Percentiles rank a stretch among this genome's conserved stretches.
Conservation (phyloP, 176 grass and related monocot species). For the Avena sativa region DNA sequence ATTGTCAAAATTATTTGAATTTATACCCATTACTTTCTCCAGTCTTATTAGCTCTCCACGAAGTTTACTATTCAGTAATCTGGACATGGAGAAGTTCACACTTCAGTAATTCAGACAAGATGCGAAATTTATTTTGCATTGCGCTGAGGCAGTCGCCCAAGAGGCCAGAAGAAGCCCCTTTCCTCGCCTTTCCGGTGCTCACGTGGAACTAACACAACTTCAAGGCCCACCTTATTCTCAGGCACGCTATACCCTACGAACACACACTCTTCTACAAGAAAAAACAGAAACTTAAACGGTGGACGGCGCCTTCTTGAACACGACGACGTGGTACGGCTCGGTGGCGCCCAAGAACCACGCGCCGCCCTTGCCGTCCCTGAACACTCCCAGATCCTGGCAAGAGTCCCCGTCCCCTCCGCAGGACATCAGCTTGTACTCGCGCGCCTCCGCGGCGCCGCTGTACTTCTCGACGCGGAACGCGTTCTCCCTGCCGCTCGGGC, state of each 20-base stretch:
- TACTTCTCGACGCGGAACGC: slow-evolving; percentile 63
- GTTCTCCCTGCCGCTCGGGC: slow-evolving; percentile 38
- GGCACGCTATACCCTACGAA: background rate
- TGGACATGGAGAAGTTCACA: too few species aligned
- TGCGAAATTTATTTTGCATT: too few species aligned
- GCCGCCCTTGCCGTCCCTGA: background rate
- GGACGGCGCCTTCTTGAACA: slow-evolving; percentile 42
- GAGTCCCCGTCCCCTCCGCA: slow-evolving; percentile 31
- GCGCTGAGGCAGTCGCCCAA: too few species aligned
- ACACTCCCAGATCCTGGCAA: slow-evolving; percentile 49
- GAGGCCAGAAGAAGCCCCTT: too few species aligned
- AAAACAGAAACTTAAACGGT: background rate
- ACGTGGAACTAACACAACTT: background rate
- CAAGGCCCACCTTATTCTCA: slow-evolving; percentile 31
- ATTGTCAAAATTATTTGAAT: too few species aligned
- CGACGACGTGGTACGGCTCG: slow-evolving; percentile 27
- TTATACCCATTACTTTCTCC: too few species aligned
- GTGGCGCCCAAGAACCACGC: slow-evolving; percentile 43
- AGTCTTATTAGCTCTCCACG: too few species aligned
- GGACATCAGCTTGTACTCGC: slow-evolving; percentile 55
- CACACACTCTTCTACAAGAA: background rate
- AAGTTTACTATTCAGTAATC: too few species aligned
- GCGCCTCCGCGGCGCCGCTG: background rate
- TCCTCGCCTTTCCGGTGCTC: background rate
- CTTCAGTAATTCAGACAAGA: too few species aligned